Evolutionary conservation across 202 grass and related monocot species (phyloP), one percentile per base, ranked within the genome.

Genomic region (Dendrocalamus latiflorus): DNA sequence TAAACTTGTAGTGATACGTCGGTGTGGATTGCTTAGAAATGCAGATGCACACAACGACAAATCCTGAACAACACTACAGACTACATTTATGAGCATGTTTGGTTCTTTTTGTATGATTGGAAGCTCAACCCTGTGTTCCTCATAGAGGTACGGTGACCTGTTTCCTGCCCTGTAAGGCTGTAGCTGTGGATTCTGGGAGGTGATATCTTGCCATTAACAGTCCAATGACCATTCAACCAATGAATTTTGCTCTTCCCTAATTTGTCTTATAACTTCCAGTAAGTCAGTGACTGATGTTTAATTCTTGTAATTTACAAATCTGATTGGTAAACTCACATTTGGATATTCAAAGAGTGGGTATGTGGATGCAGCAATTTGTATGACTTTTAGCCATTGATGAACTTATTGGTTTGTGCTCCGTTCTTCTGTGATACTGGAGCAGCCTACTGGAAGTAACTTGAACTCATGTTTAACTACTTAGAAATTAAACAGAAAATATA

Each of bases 181-280:
- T 65, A n/a, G n/a, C n/a, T n/a, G n/a, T 65, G 69, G n/a, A 42
- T 51, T 74, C 42, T 83, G 43, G 68, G 21, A 81, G 25, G 14
- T 81, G 39, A 30, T 70, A 44, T 56, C 48, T 72, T 36, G 82
- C 2, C 26, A 59, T 74, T 64, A 43, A 28, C 16, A 83, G 15
- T 44, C 49, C n/a, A 20, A 25, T 9, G 68, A 21, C n/a, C 43
- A 25, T 59, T 76, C 38, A 15, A 14, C 4, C 41, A 50, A 1
- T 50, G 14, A n/a, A 25, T 69, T 85, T 37, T 14, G 8, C 1
- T 54, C 14, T 12, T 38, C 6, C 12, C 37, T 18, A 67, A 8
- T 48, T 39, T 75, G 21, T 43, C 48, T 80, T 15, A 65, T 85
- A 26, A 17, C 16, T 28, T n/a, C 16, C 44, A 25, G 65, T 48